Conservation (phyloP, 78 protist genomes). For the Dictyostelium discoideum region DNA sequence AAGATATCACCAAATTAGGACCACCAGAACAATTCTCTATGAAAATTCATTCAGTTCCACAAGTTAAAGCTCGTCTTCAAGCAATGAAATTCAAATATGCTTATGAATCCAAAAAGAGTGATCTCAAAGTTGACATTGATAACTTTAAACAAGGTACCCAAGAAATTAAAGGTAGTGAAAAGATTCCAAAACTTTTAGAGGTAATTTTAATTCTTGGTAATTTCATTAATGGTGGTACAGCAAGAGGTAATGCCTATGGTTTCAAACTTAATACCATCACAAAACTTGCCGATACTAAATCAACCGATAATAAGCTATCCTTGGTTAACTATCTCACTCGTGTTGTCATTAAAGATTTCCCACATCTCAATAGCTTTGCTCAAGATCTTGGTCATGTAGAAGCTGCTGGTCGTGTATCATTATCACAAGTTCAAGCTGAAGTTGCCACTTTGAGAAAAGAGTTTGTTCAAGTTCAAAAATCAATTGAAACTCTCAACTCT, state of each 20-base stretch:
- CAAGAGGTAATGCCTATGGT: slow-evolving; percentile 79
- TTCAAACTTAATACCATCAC: slow-evolving; percentile 80
- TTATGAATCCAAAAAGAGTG: slow-evolving; percentile 60
- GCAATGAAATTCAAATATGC: slow-evolving; percentile 59
- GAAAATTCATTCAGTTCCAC: slow-evolving; percentile 69
- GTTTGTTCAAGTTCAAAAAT: slow-evolving; percentile 47
- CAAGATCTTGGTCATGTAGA: slow-evolving; percentile 51
- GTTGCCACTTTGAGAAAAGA: slow-evolving; percentile 69
- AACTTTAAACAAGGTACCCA: slow-evolving; percentile 53
- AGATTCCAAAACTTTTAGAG: slow-evolving; percentile 62
- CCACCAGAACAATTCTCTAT: slow-evolving; percentile 69
- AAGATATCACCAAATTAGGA: slow-evolving; percentile 46
- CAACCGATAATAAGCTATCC: slow-evolving; percentile 72
- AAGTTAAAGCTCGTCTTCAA: slow-evolving; percentile 50
- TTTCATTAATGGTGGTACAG: slow-evolving; percentile 84
- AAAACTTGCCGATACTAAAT: slow-evolving; percentile 82
- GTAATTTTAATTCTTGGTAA: slow-evolving; percentile 72
- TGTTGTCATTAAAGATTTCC: slow-evolving; percentile 67
- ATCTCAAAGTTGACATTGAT: slow-evolving; percentile 64
- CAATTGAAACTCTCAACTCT: neutral
- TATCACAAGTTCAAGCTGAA: slow-evolving; percentile 16
- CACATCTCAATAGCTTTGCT: slow-evolving; percentile 11
- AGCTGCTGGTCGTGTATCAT: slow-evolving; percentile 44
- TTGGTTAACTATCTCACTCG: slow-evolving; percentile 53
- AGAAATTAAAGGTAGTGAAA: neutral